A percentile compares a stretch with the other conserved stretches of the same genome.
Conservation (phyloP, 805 yeast species). For the Zygosaccharomyces siamensis region DNA sequence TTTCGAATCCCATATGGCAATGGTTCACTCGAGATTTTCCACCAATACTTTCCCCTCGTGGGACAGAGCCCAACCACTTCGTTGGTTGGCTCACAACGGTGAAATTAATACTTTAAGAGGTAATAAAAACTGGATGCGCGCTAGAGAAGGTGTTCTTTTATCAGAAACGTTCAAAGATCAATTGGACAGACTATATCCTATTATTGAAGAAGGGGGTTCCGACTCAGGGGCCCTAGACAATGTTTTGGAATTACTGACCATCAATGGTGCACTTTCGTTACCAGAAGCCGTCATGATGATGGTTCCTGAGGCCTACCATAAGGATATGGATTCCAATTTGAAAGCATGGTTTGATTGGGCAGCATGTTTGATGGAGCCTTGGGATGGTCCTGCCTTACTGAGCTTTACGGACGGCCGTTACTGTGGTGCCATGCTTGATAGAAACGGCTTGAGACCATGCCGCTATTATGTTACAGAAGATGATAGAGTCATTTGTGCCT, state of each 20-base stretch:
- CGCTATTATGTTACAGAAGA: slow-evolving; percentile 94
- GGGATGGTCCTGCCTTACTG: slow-evolving; percentile 99
- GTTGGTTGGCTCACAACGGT: slow-evolving; percentile 98
- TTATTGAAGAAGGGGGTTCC: slow-evolving; percentile 97
- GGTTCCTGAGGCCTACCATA: slow-evolving; percentile 98
- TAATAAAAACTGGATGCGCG: slow-evolving; percentile 98
- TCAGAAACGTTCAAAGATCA: slow-evolving; percentile 86
- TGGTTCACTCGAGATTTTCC: slow-evolving; percentile 95
- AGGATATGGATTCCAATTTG: slow-evolving; percentile 90
- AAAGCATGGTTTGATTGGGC: slow-evolving; percentile 98
- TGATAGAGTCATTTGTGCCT: slow-evolving; percentile 93
- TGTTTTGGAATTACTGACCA: slow-evolving; percentile 84
- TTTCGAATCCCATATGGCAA: slow-evolving; percentile 90
- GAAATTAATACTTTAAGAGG: slow-evolving; percentile 97
- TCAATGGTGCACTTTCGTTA: slow-evolving; percentile 83
- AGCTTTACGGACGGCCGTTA: slow-evolving; percentile 96
- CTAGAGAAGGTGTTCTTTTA: slow-evolving; percentile 95
- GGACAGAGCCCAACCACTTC: slow-evolving; percentile 98
- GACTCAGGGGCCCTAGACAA: slow-evolving; percentile 98
- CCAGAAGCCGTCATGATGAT: slow-evolving; percentile 97
- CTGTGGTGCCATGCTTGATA: slow-evolving; percentile 96
- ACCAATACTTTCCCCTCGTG: slow-evolving; percentile 99
- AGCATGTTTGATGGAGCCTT: slow-evolving; percentile 97
- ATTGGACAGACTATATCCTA: slow-evolving; percentile 84
- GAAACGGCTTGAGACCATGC: slow-evolving; percentile 97